Evolutionary conservation across 192 early-diverging fungal species (phyloP), one percentile per base, ranked within the genome.

Genomic region (Coemansia sp.): DNA sequence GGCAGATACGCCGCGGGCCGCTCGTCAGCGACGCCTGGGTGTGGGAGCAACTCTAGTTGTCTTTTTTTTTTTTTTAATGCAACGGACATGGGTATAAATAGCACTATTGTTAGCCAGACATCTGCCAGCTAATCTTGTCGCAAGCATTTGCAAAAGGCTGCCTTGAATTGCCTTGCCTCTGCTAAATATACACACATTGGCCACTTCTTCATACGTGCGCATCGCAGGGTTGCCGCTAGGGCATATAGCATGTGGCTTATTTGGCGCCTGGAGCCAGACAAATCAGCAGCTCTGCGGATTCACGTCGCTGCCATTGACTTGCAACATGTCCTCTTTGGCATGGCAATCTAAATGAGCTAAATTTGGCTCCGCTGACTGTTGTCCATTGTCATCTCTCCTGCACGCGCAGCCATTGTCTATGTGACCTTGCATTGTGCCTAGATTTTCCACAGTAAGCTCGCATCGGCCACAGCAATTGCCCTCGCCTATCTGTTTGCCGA

Each of bases 1-100:
- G 71, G 71, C 76, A 74, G 36, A 62, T 74, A 4, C 20, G 17
- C 4, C 73, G 73, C 32, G 73, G 73, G 12, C 66, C 66, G 19
- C 56, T 25, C 38, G 58, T 68, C 45, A 67, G 68, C 39, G 66
- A 68, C 58, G 25, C 59, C 8, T 74, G 73, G 73, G 56, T 64
- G n/a, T 65, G 17, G 37, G 67, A 74, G 36, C 31, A n/a, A 22
- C 25, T 74, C 8, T 74, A 74, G 41, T 15, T 59, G 49, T 15
- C 49, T 14, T 35, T 61, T 54, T 45, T 31, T 27, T 41, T 51
- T 11, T 42, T 49, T 40, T 59, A 36, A 62, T 54, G 29, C 27
- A 12, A 6, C 17, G 6, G 9, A 31, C 1, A 6, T 32, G 4
- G 12, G 14, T 58, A 19, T 20, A 35, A 32, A 38, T 38, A 31